Base-by-base conservation (phyloP, 768 basidiomycete genomes). In the Pisolithus marmoratus region DNA sequence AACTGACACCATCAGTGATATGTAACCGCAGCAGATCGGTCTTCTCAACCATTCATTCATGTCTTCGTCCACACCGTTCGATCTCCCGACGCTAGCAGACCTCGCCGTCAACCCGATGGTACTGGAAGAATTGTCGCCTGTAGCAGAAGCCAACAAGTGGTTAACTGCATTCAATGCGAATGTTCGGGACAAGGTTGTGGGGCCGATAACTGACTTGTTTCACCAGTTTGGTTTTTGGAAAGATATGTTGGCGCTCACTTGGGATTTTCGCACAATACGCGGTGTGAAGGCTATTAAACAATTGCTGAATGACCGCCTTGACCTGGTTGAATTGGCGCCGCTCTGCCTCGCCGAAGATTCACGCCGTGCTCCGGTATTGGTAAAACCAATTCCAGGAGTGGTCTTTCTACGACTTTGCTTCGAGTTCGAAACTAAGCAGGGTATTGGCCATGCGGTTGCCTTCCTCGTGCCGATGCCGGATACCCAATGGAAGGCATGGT, bases 331-430 rank as follows among this genome's bases (percentile, higher is more conserved):
- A 11, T 23, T 67, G 14, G 54, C 58, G 1, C 48, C 49, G 15
- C 54, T 63, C 38, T 54, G 31, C 1, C 55, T 65, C 37, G 43
- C 62, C n/a, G 54, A 62, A 8, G 67, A 63, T 43, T 27, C 38
- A 5, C n/a, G 70, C 46, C 65, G 61, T 1, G 64, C 54, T 29
- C 58, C 67, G n/a, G 59, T 31, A 3, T 41, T 79, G n/a, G 61
- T 71, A 46, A 67, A 62, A 15, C 76, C 75, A 3, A 74, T 71
- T 50, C 72, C 80, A 0, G 82, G 80, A 56, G 52, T 87, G 5
- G 73, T 71, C 0, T 87, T 83, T 78, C 63, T 87, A 38, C 75
- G 77, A 24, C 65, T 75, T 29, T 63, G 78, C 50, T 84, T 88
- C 61, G 73, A 67, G 5, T 87, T 86, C 56, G 79, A 77, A 6